Evolutionary conservation across 176 grass and related monocot species (phyloP).

Genomic region (Otatea glauca): DNA sequence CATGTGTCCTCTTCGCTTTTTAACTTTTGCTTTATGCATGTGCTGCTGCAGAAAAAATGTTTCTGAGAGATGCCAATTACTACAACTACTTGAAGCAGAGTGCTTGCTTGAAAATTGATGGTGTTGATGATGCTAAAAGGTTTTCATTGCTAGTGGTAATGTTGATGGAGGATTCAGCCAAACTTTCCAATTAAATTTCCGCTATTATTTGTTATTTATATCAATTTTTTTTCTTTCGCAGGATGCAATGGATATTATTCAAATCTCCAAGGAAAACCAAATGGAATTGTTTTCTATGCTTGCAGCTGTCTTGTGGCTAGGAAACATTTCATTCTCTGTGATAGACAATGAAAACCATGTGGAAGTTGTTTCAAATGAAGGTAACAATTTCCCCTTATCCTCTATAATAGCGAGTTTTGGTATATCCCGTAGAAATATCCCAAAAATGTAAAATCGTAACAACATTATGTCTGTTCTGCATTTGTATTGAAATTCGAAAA

Average conservation of each 20-base stretch:
- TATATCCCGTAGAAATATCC: constrained; percentile 7
- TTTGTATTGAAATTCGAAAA: neutral
- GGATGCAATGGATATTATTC: constrained; percentile 77
- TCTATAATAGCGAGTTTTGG: neutral
- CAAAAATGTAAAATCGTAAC: neutral
- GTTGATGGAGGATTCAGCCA: constrained; percentile 31
- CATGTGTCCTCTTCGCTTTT: neutral
- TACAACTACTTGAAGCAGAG: constrained; percentile 96
- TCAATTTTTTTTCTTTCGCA: constrained; percentile 41
- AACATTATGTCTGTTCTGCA: neutral
- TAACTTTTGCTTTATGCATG: constrained; percentile 25
- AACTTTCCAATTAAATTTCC: neutral
- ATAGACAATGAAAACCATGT: constrained; percentile 98
- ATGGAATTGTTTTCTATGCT: constrained; percentile 91
- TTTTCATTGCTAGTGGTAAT: constrained; percentile 78
- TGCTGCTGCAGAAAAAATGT: constrained; percentile 74
- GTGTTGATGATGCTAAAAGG: constrained; percentile 83
- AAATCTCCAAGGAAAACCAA: constrained; percentile 84
- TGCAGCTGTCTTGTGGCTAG: constrained; percentile 82
- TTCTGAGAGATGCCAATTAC: constrained; percentile 68
- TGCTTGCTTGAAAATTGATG: constrained; percentile 79
- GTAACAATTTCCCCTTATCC: constrained; percentile 38
- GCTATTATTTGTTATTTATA: constrained; percentile 31
- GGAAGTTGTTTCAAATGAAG: constrained; percentile 87
- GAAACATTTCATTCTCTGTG: constrained; percentile 87